Percentiles rank a stretch among this genome's conserved stretches.
Conservation (phyloP, 208 protist species). For the Angomonas ambiguus region DNA sequence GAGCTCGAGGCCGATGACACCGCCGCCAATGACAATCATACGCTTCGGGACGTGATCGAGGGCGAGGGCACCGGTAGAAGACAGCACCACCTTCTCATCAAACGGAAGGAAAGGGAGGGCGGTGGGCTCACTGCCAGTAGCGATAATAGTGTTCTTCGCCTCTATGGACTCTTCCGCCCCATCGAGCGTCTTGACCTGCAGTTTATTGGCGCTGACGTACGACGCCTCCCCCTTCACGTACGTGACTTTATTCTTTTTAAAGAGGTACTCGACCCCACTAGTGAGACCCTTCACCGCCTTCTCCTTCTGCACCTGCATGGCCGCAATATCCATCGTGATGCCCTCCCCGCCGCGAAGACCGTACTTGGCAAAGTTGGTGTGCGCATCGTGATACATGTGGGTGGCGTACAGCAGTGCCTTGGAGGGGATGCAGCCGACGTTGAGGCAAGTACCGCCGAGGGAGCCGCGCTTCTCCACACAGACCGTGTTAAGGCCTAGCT, state of each 20-base stretch:
- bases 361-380: conserved; percentile 92
- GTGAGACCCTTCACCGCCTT: conserved; percentile 94
- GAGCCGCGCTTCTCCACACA: conserved; percentile 98
- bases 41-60: conserved; percentile 95
- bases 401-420: conserved; percentile 99
- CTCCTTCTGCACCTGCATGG: conserved; percentile 97
- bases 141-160: conserved; percentile 98
- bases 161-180: conserved; percentile 88
- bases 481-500: conserved; percentile 98
- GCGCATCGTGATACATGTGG: conserved; percentile 96
- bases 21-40: conserved; percentile 98
- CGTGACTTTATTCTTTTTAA: conserved; percentile 99
- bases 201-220: conserved; percentile 62
- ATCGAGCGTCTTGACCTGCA: conserved; percentile 85
- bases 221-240: conserved; percentile 95
- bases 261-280: conserved; percentile 97
- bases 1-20: conserved; percentile 99
- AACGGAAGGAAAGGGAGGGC: conserved; percentile 92
- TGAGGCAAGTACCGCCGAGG: conserved; percentile 99
- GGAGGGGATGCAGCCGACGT: conserved; percentile 99
- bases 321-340: conserved; percentile 91
- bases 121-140: conserved; percentile 97
- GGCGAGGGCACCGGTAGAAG: conserved; percentile 96
- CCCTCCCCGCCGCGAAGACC: conserved; percentile 83
- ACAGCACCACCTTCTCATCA: conserved; percentile 97